Base-by-base conservation (phyloP, 2,329 filamentous ascomycete species). In the Zarea fungicola region DNA sequence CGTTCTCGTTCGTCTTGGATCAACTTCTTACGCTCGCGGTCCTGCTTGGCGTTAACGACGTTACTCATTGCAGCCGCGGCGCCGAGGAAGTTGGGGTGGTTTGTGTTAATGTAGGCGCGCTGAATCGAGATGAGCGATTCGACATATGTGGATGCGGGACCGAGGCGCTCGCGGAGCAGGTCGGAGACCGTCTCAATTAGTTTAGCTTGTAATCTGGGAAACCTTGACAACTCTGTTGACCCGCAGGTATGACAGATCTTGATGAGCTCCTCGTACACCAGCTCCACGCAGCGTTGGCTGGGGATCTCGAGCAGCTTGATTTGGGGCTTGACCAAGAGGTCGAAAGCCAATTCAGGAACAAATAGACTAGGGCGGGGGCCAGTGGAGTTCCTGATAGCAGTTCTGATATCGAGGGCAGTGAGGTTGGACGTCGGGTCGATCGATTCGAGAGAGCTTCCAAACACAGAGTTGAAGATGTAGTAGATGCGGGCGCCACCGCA, bases 221-320 rank as follows among this genome's bases (percentile, higher is more conserved):
- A 99, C 54, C 93, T 81, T 46, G 89, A 87, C 18, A 99, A 81
- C 67, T 99, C 93, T 14, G 87, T 95, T 2, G 90, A 96, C 54
- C 93, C 93, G 69, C 93, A 99, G 1, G 93, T 99, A 66, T 99
- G 93, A 71, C 93, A 96, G 58, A 99, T 97, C 72, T 99, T 99
- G 73, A 99, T 99, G 37, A 99, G 78, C 68, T 99, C 93, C 66
- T 99, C 93, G 66, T 99, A 99, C 3, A 99, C 93, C 47, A 99
- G 80, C 69, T 99, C 93, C 43, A 99, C 93, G 62, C 93, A 99
- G 59, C 93, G 84, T 65, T 99, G 93, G 64, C 89, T 95, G 9
- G 93, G 93, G 22, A 93, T 83, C 65, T 99, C 93, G 23, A 99
- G 76, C 46, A 99, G 78, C 72, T 97, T 97, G 69, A 99, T 99